These are phyloP conservation scores for Globisporangium orthogonon DNA, from an alignment of 352 stramenopile genomes.

Conservation along the genomic window DNA sequence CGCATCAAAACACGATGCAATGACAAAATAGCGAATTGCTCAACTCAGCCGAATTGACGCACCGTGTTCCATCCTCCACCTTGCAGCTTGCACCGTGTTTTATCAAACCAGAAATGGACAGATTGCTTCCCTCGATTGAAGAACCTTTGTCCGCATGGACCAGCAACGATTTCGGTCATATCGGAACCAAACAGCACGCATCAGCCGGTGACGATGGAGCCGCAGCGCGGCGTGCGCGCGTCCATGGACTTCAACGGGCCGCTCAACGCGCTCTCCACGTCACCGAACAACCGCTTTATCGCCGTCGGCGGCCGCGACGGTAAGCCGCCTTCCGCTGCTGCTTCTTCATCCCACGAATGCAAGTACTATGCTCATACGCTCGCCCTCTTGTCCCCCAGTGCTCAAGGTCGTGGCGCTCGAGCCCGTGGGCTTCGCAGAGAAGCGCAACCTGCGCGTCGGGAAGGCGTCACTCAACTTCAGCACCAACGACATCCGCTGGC, in stretches of 20 bases:
- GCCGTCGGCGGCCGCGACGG: conserved; percentile 81
- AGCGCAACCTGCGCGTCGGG: conserved; percentile 76
- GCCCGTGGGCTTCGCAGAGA: conserved; percentile 68
- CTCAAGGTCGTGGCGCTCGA: conserved; percentile 83
- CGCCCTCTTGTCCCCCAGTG: conserved; percentile 23
- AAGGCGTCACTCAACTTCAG: conserved; percentile 86
- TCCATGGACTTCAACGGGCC: conserved; percentile 86
- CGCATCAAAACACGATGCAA: background rate
- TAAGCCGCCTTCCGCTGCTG: conserved; percentile 11
- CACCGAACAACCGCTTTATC: conserved; percentile 74
- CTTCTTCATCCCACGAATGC: background rate
- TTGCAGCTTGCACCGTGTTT: background rate
- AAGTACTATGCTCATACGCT: background rate
- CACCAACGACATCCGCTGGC: conserved; percentile 87
- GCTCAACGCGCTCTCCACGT: conserved; percentile 80
- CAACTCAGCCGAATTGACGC: background rate
- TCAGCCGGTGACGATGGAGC: conserved; percentile 20
- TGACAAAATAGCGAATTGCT: background rate
- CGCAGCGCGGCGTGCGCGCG: conserved; percentile 56
- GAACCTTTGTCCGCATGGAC: background rate
- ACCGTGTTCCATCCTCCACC: background rate
- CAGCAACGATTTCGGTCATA: background rate
- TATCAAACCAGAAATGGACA: background rate
- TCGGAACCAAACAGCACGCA: no score
- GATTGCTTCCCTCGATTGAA: background rate